These are phyloP conservation scores for Actinomortierella ambigua DNA, from an alignment of 371 early-diverging fungal genomes.

Conservation along the genomic window DNA sequence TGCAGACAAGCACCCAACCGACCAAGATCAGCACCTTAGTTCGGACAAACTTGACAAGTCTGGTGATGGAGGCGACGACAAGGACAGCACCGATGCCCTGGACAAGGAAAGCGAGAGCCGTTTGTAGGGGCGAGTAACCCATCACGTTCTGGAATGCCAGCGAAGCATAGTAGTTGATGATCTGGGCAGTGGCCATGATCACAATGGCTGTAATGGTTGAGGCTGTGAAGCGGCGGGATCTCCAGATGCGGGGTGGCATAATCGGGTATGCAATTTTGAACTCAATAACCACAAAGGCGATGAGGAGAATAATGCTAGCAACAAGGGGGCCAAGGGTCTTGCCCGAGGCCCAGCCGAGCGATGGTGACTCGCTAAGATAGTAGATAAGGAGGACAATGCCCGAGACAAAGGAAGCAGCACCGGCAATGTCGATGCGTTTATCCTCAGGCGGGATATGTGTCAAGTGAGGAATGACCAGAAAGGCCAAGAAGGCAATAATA, in stretches of 20 bases:
- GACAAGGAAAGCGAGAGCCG: conserved; percentile 10
- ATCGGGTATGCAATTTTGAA: conserved; percentile 22
- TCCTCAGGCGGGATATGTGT: not conserved
- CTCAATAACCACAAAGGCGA: conserved; percentile 14
- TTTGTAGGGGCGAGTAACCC: conserved; percentile 15
- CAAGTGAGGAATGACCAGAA: conserved; percentile 9
- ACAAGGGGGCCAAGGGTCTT: conserved; percentile 11
- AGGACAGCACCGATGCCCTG: conserved; percentile 18
- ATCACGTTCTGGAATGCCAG: conserved; percentile 19
- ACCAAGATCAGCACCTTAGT: conserved; percentile 15
- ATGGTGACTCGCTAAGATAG: conserved; percentile 44
- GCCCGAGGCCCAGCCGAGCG: conserved; percentile 27
- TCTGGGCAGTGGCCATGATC: conserved; percentile 17
- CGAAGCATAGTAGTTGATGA: conserved; percentile 14
- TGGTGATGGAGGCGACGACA: not conserved
- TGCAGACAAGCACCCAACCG: conserved; percentile 14
- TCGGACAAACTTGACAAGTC: not conserved
- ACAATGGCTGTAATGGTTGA: conserved; percentile 13
- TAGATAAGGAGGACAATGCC: conserved; percentile 47
- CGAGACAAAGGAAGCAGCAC: conserved; percentile 33
- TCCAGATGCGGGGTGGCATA: conserved; percentile 34
- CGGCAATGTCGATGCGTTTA: conserved; percentile 42
- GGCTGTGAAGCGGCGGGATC: conserved; percentile 17
- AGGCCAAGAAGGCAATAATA: conserved; percentile 16
- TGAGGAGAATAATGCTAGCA: conserved; percentile 8